A percentile compares a stretch with the other conserved stretches of the same genome.
Conservation (phyloP, 768 basidiomycete species). For the Myochromella boudieri region DNA sequence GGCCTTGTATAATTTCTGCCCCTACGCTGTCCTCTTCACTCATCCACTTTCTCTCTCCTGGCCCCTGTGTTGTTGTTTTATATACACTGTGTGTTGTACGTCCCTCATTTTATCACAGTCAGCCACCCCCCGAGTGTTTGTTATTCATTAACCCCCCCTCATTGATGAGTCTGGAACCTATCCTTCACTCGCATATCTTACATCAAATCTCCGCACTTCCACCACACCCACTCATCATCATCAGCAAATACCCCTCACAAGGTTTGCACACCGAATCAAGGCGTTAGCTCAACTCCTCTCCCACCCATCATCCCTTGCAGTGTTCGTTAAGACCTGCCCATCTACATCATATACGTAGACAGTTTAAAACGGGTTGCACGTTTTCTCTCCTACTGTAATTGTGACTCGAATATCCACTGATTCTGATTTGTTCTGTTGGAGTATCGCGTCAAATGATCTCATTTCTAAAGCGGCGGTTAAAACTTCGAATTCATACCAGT, state of each 20-base stretch:
- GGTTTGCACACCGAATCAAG: too few relatives aligned
- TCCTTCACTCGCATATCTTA: neutral
- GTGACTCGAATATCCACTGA: neutral
- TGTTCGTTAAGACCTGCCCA: neutral
- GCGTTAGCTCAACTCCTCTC: neutral
- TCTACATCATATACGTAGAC: neutral
- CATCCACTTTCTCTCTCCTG: neutral
- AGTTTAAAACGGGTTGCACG: neutral
- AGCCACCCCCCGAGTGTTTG: too few relatives aligned
- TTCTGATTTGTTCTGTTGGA: neutral
- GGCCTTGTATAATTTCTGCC: slow-evolving; percentile 10
- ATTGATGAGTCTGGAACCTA: slow-evolving; percentile 7
- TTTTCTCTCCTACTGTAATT: slow-evolving; percentile 5
- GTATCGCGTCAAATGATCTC: neutral
- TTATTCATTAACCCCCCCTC: neutral
- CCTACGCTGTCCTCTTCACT: neutral
- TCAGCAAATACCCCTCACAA: neutral
- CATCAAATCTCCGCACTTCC: neutral
- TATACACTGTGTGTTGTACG: too few relatives aligned
- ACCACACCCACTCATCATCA: neutral
- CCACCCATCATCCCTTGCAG: neutral
- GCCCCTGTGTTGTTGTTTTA: neutral
- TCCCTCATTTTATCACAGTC: too few relatives aligned
- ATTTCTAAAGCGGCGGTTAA: too few relatives aligned
- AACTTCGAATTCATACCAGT: too few relatives aligned